These are phyloP conservation scores for Zasmidium citrigriseum DNA, from an alignment of 2,329 filamentous ascomycete genomes.

Conservation along the genomic window DNA sequence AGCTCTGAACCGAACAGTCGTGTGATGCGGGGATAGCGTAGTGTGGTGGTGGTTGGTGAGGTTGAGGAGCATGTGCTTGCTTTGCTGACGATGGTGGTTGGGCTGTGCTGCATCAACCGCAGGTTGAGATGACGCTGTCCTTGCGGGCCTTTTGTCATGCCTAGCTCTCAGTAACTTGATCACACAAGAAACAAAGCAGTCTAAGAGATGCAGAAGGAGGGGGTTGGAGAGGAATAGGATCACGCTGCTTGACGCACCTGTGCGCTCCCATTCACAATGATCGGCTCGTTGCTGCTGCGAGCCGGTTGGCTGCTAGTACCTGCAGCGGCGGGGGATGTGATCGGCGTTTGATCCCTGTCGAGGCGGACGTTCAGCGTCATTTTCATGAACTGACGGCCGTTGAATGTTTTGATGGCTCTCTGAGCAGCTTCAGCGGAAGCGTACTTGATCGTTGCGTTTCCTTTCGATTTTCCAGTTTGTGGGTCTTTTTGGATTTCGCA, in stretches of 20 bases:
- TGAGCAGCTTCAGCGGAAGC: conserved; percentile 26
- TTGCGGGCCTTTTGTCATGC: background rate
- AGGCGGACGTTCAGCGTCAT: conserved; percentile 28
- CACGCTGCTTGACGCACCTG: conserved; percentile 15
- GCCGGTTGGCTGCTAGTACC: conserved; percentile 1
- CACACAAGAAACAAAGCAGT: background rate
- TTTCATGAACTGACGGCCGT: conserved; percentile 25
- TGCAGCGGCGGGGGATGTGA: conserved; percentile 19
- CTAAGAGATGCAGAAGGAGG: background rate
- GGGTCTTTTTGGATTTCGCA: conserved; percentile 29
- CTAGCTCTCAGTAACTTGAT: conserved; percentile 5
- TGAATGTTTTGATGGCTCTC: conserved; percentile 27
- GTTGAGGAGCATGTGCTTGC: background rate
- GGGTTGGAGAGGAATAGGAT: background rate
- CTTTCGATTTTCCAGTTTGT: conserved; percentile 29
- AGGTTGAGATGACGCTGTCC: background rate
- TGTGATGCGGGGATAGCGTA: background rate
- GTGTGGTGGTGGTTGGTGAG: background rate
- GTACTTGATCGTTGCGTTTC: conserved; percentile 31
- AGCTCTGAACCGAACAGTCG: background rate
- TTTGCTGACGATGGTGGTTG: background rate
- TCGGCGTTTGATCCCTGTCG: conserved; percentile 28
- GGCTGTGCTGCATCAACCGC: background rate
- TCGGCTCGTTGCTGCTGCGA: conserved; percentile 13
- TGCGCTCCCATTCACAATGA: conserved; percentile 26